phyloP scores from a whole-genome alignment of 2,329 filamentous ascomycete genomes.

The Talaromyces sp. region DNA sequence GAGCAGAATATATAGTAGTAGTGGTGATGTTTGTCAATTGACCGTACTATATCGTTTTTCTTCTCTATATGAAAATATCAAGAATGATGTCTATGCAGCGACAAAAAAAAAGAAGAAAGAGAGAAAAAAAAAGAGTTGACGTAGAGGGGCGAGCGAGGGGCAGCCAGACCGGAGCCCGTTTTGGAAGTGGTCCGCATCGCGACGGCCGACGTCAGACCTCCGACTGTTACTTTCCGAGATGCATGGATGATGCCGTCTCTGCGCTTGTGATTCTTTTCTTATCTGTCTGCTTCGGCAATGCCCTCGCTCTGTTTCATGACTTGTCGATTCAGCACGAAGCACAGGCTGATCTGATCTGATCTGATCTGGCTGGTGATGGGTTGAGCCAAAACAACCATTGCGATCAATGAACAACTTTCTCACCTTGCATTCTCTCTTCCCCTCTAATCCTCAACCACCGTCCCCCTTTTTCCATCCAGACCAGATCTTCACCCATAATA shows the following conservation, averaged over 20 bases:
- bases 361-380: not conserved
- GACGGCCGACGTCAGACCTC: constrained; percentile 27
- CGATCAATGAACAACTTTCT: not conserved
- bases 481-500: not conserved
- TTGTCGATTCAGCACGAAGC: not conserved
- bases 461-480: not conserved
- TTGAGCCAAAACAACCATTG: not conserved
- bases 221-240: not conserved
- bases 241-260: not conserved
- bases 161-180: constrained; percentile 15
- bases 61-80: not conserved
- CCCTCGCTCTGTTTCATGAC: not conserved
- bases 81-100: not conserved
- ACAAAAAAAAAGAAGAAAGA: not conserved
- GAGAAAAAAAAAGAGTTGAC: not conserved
- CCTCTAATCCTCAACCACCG: not conserved
- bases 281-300: not conserved
- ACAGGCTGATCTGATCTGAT: not conserved
- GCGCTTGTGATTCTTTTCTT: not conserved
- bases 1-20: not conserved
- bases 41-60: not conserved
- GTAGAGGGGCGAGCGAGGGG: constrained; percentile 12
- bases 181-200: constrained; percentile 30
- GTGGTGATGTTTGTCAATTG: not conserved
- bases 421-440: not conserved